These are phyloP conservation scores for Solanum appendiculatum DNA, from an alignment of 257 asterid species.

Conservation along the genomic window DNA sequence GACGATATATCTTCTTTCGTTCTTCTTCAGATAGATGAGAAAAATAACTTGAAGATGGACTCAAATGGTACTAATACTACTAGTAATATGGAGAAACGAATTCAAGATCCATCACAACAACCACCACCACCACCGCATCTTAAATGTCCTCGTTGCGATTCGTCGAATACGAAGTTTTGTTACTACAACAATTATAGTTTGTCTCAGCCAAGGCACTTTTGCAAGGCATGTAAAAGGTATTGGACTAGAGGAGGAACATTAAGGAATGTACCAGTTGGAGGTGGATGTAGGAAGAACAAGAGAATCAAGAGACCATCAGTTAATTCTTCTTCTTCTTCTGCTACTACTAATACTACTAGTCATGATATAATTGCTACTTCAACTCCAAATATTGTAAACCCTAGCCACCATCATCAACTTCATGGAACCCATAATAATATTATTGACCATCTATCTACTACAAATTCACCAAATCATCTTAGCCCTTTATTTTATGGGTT, in stretches of 20 bases:
- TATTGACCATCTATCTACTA: conserved; percentile 18
- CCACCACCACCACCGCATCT: conserved; percentile 17
- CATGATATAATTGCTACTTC: conserved; percentile 2
- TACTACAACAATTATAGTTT: conserved; percentile 41
- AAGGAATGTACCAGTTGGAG: conserved; percentile 46
- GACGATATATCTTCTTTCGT: conserved; percentile 1
- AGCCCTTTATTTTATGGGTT: conserved; percentile 30
- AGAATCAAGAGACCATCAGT: conserved; percentile 19
- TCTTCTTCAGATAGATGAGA: conserved; percentile 37
- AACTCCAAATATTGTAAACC: conserved; percentile 11
- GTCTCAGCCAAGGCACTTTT: conserved; percentile 44
- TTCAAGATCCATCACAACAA: conserved; percentile 30
- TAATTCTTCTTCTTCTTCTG: not conserved
- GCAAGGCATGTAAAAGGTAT: conserved; percentile 43
- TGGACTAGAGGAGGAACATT: conserved; percentile 51
- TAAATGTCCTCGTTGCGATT: conserved; percentile 44
- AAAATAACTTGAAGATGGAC: conserved; percentile 26
- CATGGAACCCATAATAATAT: not conserved
- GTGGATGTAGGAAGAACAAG: conserved; percentile 38
- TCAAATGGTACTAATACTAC: conserved; percentile 9
- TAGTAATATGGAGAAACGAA: conserved; percentile 25
- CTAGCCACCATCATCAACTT: conserved; percentile 14
- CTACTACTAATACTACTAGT: not conserved
- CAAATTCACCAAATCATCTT: conserved; percentile 1
- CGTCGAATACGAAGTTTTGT: conserved; percentile 36